These are phyloP conservation scores for Panicum virgatum DNA, from an alignment of 202 grass and related monocot genomes.

Conservation along the genomic window DNA sequence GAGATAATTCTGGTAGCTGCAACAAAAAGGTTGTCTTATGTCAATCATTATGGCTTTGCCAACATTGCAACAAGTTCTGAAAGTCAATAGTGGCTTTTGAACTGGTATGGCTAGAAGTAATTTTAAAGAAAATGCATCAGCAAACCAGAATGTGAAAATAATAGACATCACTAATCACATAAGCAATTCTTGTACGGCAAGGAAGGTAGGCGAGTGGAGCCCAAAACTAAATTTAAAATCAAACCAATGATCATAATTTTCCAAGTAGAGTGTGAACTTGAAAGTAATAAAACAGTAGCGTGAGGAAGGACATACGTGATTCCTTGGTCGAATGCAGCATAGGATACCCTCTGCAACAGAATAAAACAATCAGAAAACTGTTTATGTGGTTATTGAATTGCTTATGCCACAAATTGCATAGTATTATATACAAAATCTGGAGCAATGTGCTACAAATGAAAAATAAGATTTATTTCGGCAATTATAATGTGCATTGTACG, in stretches of 20 bases:
- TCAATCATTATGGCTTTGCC: not conserved
- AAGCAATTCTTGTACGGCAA: conserved; percentile 20
- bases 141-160: not conserved
- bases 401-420: not conserved
- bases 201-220: not conserved
- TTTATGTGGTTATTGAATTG: not conserved
- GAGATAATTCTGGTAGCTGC: conserved; percentile 93
- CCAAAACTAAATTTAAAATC: conserved; percentile 16
- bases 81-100: not conserved
- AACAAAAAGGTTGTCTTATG: conserved; percentile 20
- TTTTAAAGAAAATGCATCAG: conserved; percentile 9
- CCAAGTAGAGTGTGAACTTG: conserved; percentile 11
- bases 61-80: conserved; percentile 25
- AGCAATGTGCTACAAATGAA: conserved; percentile 3
- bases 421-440: not conserved
- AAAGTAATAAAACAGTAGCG: conserved; percentile 31
- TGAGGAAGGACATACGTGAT: conserved; percentile 60
- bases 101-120: not conserved
- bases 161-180: conserved; percentile 8
- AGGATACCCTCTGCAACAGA: conserved; percentile 74
- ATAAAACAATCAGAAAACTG: conserved; percentile 42
- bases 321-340: conserved; percentile 54
- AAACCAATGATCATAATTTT: conserved; percentile 7
- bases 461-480: not conserved
- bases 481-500: not conserved